A percentile compares a stretch with the other conserved stretches of the same genome.
Evolutionary conservation across 78 protist species (phyloP).

Genomic region (Thecamonas trahens): DNA sequence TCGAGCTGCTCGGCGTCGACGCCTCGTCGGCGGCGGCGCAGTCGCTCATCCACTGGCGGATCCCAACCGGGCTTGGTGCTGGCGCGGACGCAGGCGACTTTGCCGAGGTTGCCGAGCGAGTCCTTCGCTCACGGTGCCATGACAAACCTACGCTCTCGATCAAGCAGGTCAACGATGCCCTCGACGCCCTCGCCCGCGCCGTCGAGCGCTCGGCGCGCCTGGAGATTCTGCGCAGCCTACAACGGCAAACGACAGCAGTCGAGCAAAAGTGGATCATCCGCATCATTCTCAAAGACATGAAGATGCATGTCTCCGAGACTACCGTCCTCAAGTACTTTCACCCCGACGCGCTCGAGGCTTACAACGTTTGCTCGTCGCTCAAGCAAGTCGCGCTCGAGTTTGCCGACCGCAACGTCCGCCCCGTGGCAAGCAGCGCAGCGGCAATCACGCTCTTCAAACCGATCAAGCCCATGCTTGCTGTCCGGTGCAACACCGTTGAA

Average conservation of each 20-base stretch:
- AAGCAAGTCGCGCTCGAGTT: slow-evolving; percentile 25
- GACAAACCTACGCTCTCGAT: slow-evolving; percentile 25
- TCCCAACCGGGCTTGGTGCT: slow-evolving; percentile 1
- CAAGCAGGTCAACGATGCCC: slow-evolving; percentile 35
- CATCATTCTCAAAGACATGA: slow-evolving; percentile 64
- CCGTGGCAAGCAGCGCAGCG: neutral
- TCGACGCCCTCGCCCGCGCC: slow-evolving; percentile 39
- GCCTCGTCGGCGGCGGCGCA: slow-evolving; percentile 28
- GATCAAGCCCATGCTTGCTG: slow-evolving; percentile 85
- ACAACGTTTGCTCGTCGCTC: slow-evolving; percentile 25
- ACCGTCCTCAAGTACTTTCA: slow-evolving; percentile 45
- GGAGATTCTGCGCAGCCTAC: slow-evolving; percentile 19
- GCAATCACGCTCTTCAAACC: slow-evolving; percentile 37
- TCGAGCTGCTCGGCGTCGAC: slow-evolving; percentile 49
- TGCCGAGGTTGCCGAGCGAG: slow-evolving; percentile 40
- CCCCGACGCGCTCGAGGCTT: slow-evolving; percentile 55
- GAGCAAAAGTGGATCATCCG: slow-evolving; percentile 84
- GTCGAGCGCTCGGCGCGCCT: neutral
- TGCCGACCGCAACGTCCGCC: neutral
- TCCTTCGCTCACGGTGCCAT: slow-evolving; percentile 44
- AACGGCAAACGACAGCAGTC: slow-evolving; percentile 31
- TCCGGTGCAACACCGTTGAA: slow-evolving; percentile 27
- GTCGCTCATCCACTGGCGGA: slow-evolving; percentile 53
- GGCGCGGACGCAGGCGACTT: slow-evolving; percentile 51
- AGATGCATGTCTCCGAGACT: slow-evolving; percentile 44